A percentile compares a stretch with the other conserved stretches of the same genome.
phyloP scores from a whole-genome alignment of 257 asterid species.

The Mitragyna speciosa region DNA sequence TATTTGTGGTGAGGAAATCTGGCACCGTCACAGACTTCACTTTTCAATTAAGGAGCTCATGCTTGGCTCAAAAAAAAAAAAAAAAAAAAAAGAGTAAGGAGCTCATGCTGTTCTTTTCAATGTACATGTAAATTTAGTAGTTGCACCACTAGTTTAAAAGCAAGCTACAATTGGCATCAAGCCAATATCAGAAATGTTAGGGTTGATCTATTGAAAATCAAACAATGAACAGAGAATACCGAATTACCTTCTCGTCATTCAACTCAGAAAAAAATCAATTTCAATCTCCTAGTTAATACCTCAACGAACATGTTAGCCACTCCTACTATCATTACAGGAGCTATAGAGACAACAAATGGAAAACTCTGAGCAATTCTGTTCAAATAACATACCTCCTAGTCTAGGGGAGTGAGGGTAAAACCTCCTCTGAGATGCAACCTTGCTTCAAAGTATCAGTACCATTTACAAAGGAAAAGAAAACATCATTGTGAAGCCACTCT shows the following conservation, averaged over 20 bases:
- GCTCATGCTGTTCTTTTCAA: no score
- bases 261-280: not conserved
- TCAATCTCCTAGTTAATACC: not conserved
- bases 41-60: no score
- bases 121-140: no score
- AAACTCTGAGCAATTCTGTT: not conserved
- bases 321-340: not conserved
- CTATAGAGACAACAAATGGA: not conserved
- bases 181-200: not conserved
- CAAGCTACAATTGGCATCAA: no score
- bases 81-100: no score
- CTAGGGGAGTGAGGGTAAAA: not conserved
- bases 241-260: not conserved
- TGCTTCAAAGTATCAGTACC: not conserved
- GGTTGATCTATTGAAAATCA: not conserved
- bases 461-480: slow-evolving; percentile 18
- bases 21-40: no score
- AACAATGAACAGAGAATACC: not conserved
- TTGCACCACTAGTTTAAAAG: no score
- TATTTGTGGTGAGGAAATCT: no score
- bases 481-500: slow-evolving; percentile 14
- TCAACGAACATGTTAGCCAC: not conserved
- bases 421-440: not conserved
- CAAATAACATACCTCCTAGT: not conserved
- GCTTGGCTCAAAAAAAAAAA: no score